phyloP scores from a whole-genome alignment of 345 rosid species.

The Acer negundo region DNA sequence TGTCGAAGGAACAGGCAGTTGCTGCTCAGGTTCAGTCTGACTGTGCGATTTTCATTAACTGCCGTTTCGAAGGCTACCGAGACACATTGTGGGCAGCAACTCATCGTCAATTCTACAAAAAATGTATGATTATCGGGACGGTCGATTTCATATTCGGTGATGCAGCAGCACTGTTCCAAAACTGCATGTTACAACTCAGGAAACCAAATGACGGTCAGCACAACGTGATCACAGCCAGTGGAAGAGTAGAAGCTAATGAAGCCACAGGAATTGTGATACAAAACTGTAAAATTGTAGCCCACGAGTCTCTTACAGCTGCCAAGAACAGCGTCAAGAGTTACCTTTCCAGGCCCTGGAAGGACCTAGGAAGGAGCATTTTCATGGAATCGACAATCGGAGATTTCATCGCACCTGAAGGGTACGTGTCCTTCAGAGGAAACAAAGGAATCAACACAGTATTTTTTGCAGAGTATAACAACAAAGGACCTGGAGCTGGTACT shows the following conservation, averaged over 20 bases:
- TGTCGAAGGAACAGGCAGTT: constrained; percentile 69
- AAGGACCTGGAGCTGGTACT: constrained; percentile 55
- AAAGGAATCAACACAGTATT: constrained; percentile 51
- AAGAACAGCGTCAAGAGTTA: constrained; percentile 50
- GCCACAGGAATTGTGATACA: constrained; percentile 81
- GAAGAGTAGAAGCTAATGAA: constrained; percentile 56
- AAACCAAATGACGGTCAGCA: constrained; percentile 59
- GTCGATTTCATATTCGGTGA: constrained; percentile 91
- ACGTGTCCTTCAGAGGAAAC: constrained; percentile 60
- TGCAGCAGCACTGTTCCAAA: constrained; percentile 75
- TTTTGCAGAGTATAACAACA: constrained; percentile 72
- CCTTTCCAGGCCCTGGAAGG: constrained; percentile 83
- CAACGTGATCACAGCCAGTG: constrained; percentile 71
- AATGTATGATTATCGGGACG: constrained; percentile 73
- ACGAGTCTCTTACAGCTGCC: constrained; percentile 41
- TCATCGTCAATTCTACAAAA: constrained; percentile 78
- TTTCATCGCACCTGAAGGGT: constrained; percentile 75
- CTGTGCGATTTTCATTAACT: constrained; percentile 62
- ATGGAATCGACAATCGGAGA: constrained; percentile 75
- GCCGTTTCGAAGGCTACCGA: constrained; percentile 80
- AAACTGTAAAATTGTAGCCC: constrained; percentile 54
- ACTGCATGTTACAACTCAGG: constrained; percentile 57
- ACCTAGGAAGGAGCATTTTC: constrained; percentile 61
- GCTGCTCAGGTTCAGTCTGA: constrained; percentile 76
- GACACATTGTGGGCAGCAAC: constrained; percentile 72